Base-by-base conservation (phyloP, 352 stramenopile species). In the Phytophthora podocarpi region DNA sequence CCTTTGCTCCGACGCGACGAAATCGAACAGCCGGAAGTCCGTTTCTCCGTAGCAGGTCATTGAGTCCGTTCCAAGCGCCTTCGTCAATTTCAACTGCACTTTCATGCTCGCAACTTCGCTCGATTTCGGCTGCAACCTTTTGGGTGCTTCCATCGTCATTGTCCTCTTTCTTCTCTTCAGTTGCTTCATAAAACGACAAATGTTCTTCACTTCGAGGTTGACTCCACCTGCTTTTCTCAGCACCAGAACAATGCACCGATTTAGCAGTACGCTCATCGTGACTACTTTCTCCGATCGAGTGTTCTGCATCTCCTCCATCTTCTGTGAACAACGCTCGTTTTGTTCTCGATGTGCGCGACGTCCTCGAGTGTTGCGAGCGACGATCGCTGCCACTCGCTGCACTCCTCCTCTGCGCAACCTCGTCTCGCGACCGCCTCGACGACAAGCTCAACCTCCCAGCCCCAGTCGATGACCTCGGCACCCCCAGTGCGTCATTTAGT, bases 41-140 rank as follows among this genome's bases (percentile, higher is more conserved):
- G 36, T 89, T 85, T 61, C 75, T 87, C 15, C 80, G 64, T 11
- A 92, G 64, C 18, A 88, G 46, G 40, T 90, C 75, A 35, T 90
- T 90, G 1, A 89, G 45, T 26, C 77, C 73, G 4, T 46, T 49
- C 80, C 80, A 90, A 10, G 70, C 59, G 13, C 54, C 65, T 20
- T 74, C 58, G 3, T 70, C 54, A 11, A 32, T 40, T n/a, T 54
- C 51, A 66, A 9, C 37, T 30, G 21, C 31, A 18, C 28, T 23
- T 32, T 48, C 15, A 39, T 2, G 15, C 11, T 48, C 39, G 21
- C 37, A 10, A 15, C 2, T 41, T 16, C 21, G 6, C 27, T 16
- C 36, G 5, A 12, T 41, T 7, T 40, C 28, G 11, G 11, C 13
- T 13, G 35, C 5, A 30, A n/a, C n/a, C 28, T 46, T 36, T 28